Percentiles rank a stretch among this genome's conserved stretches.
Evolutionary conservation across 2,329 filamentous ascomycete species (phyloP).

Genomic region (Cylindrodendrum hubeiense): DNA sequence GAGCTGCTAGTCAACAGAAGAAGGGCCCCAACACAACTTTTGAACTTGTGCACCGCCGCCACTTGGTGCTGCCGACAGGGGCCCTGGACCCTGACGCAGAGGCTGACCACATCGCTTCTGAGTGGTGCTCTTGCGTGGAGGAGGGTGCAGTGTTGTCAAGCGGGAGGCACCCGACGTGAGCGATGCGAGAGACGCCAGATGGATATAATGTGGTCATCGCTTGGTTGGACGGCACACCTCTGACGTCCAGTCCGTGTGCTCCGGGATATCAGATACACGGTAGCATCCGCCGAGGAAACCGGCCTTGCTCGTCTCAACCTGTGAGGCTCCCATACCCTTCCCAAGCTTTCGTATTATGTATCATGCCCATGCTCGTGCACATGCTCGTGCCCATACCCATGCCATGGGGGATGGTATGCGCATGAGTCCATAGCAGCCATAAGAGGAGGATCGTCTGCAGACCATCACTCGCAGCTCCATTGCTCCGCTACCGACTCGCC

Average conservation of each 20-base stretch:
- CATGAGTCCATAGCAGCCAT: constrained; percentile 11
- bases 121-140: constrained; percentile 33
- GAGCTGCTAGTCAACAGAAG: too few relatives aligned
- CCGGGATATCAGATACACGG: constrained; percentile 5
- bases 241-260: constrained; percentile 6
- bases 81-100: constrained; percentile 37
- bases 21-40: constrained; percentile 31
- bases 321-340: constrained; percentile 17
- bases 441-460: constrained; percentile 16
- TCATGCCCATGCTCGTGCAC: constrained; percentile 2
- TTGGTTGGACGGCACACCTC: neutral
- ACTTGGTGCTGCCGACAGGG: constrained; percentile 27
- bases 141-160: constrained; percentile 15
- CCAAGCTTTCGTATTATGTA: neutral
- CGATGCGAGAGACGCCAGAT: neutral
- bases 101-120: constrained; percentile 35
- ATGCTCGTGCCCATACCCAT: constrained; percentile 1
- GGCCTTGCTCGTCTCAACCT: constrained; percentile 4
- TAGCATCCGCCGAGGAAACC: constrained; percentile 1
- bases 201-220: constrained; percentile 18
- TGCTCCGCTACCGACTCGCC: constrained; percentile 39
- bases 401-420: constrained; percentile 2
- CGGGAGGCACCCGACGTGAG: constrained; percentile 11
- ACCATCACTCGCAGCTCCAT: constrained; percentile 31
- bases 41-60: neutral